Base-by-base conservation (phyloP, 1,284 basidiomycete genomes). In the Wallemia mellicola region DNA sequence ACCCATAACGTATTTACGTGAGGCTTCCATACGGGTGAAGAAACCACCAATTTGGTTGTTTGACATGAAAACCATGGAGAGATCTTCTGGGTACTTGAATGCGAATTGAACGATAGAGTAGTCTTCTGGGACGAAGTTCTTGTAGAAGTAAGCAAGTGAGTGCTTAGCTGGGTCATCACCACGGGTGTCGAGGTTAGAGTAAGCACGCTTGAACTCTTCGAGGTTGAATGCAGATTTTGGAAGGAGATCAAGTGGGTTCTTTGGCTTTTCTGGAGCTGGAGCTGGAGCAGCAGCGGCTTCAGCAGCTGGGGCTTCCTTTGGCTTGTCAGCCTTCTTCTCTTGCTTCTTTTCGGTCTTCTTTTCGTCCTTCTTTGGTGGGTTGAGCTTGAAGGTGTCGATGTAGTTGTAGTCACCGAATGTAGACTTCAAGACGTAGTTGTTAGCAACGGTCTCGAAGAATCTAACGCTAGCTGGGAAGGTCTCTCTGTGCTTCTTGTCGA, bases 41-140 rank as follows among this genome's bases (percentile, higher is more conserved):
- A 94, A 88, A 27, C 92, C 92, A 62, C 79, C 79, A 68, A 95
- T 82, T 72, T 82, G 71, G 74, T 76, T 76, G 66, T 81, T 79
- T 60, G 85, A 89, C 88, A 87, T 94, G 78, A 88, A 94, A 60
- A 77, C 77, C 71, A 81, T 79, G 48, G 87, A 91, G 64, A 98
- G 81, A 74, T 96, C 92, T 27, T 82, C 77, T 74, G 86, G 86
- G 80, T 95, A 96, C 77, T 94, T 89, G 83, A 87, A 96, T 76
- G 89, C 84, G 61, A 89, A 79, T 63, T 81, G 78, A 84, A 84
- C 92, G 70, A 83, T 71, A 63, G 88, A 92, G 81, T 82, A 96
- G 58, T 91, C 91, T 64, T 83, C 79, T 63, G 77, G 55, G 19
- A 72, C 79, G 60, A 65, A 86, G 83, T 88, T 81, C 71, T 86